A percentile compares a stretch with the other conserved stretches of the same genome.
Evolutionary conservation across 352 stramenopile genomes (phyloP).

Genomic region (Thalassiosira ordinaria): DNA sequence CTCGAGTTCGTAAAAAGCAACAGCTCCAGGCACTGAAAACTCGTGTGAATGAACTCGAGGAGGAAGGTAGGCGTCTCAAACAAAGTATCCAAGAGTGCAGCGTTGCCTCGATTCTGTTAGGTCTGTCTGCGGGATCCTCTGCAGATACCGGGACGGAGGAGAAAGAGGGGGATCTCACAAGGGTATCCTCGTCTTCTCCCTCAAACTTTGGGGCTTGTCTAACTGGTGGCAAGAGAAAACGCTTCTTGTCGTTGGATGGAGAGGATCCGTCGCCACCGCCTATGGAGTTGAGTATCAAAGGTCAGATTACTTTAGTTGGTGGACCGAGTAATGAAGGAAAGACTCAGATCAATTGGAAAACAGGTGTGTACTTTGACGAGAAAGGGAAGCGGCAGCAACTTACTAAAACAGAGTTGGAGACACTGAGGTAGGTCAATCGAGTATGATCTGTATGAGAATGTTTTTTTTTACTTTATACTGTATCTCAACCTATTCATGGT

Average conservation of each 20-base stretch:
- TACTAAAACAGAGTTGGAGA: slow-evolving; percentile 69
- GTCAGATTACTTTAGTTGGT: slow-evolving; percentile 62
- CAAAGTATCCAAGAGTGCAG: slow-evolving; percentile 78
- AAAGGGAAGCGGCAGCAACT: slow-evolving; percentile 65
- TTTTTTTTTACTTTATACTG: too few relatives aligned
- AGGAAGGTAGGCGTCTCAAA: slow-evolving; percentile 62
- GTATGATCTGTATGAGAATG: too few relatives aligned
- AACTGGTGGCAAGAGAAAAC: slow-evolving; percentile 64
- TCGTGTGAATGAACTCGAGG: slow-evolving; percentile 66
- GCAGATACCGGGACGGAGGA: neutral
- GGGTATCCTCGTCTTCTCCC: slow-evolving; percentile 3
- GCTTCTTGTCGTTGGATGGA: slow-evolving; percentile 69
- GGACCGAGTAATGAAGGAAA: slow-evolving; percentile 53
- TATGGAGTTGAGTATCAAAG: slow-evolving; percentile 75
- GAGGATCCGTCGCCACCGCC: slow-evolving; percentile 37
- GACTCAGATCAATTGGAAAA: slow-evolving; percentile 86
- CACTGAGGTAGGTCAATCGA: slow-evolving; percentile 66
- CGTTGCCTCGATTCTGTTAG: slow-evolving; percentile 79
- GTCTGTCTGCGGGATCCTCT: slow-evolving; percentile 50
- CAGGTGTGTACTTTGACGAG: slow-evolving; percentile 75
- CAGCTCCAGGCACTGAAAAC: slow-evolving; percentile 77
- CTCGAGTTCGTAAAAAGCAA: slow-evolving; percentile 82
- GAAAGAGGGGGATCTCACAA: neutral
- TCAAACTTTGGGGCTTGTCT: slow-evolving; percentile 36
- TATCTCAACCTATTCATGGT: slow-evolving; percentile 1